Percentiles rank a stretch among this genome's conserved stretches.
phyloP scores from a whole-genome alignment of 768 basidiomycete genomes.

The Boletus eberwhitei region DNA sequence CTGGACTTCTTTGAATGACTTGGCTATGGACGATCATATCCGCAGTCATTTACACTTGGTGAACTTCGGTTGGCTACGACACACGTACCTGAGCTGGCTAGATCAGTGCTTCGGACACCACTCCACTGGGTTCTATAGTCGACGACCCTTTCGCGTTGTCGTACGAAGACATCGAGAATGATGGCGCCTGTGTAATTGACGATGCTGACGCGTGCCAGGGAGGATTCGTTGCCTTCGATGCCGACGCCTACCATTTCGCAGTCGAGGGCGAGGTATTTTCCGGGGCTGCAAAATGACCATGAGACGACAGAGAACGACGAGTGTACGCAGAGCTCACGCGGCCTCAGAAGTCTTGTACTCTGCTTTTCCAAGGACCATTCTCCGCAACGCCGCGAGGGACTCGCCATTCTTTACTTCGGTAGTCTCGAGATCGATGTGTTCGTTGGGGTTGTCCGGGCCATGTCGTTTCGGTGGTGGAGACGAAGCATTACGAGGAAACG shows the following conservation, averaged over 20 bases:
- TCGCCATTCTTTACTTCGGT: constrained; percentile 44
- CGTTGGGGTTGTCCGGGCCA: not conserved
- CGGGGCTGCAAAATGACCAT: constrained; percentile 42
- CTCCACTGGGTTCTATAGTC: constrained; percentile 92
- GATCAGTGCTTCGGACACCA: constrained; percentile 74
- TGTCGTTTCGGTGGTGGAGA: constrained; percentile 1
- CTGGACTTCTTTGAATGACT: constrained; percentile 76
- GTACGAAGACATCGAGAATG: constrained; percentile 81
- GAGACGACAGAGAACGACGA: not conserved
- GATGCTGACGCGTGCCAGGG: constrained; percentile 32
- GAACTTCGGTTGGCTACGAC: too few relatives aligned
- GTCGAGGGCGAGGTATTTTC: constrained; percentile 81
- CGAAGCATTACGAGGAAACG: constrained; percentile 3
- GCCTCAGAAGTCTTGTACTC: constrained; percentile 40
- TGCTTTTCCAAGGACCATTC: constrained; percentile 51
- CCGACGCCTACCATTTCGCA: constrained; percentile 47
- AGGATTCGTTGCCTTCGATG: constrained; percentile 13
- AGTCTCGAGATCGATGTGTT: constrained; percentile 18
- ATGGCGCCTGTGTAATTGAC: constrained; percentile 86
- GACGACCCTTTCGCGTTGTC: constrained; percentile 81
- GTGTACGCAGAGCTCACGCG: constrained; percentile 37
- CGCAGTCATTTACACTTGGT: not conserved
- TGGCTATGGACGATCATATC: constrained; percentile 46
- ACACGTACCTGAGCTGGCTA: constrained; percentile 54
- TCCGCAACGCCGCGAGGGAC: constrained; percentile 42